Base-by-base conservation (phyloP, 305 asterid genomes). In the Fraxinus dipetala region DNA sequence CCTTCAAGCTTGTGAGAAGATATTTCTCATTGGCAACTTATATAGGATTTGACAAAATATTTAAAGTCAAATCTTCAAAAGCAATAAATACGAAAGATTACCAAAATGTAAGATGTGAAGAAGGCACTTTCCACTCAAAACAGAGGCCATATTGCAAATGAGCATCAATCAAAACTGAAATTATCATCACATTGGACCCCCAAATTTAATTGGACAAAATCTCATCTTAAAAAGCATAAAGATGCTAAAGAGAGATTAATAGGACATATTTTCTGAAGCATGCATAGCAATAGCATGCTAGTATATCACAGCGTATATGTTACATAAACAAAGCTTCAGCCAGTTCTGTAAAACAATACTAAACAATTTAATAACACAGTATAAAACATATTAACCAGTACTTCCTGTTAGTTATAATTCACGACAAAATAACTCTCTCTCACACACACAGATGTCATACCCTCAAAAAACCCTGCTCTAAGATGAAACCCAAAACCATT, bases 391-490 rank as follows among this genome's bases (percentile, higher is more conserved):
- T 24, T 51, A 56, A 65, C 10, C 54, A 45, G 36, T 36, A 83
- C 85, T 59, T 65, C 63, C 36, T 4, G 67, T 31, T 14, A 70
- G 45, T 28, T 10, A 65, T 26, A 70, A 70, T 70, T 70, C 45
- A n/a, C 9, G 45, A 32, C 5, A 72, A 73, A 74, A 82, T 36
- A 28, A 83, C 45, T 75, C 56, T 48, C 56, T 51, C 63, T 16
- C 76, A 73, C 31, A 72, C 34, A 40, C 32, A 76, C 59, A 11
- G 4, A 74, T 61, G 77, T 65, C 90, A 43, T 92, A 96, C 99
- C 94, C 93, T 90, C 70, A 96, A 91, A 81, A 96, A 94, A 28
- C 99, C 99, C 84, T 93, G 97, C 85, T 96, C 99, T 84, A 94
- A 86, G 87, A 96, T 94, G 92, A 88, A 96, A 84, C 98, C 94